A percentile compares a stretch with the other conserved stretches of the same genome.
Evolutionary conservation across 768 basidiomycete species (phyloP).

Genomic region (Lactifluus piperatus): DNA sequence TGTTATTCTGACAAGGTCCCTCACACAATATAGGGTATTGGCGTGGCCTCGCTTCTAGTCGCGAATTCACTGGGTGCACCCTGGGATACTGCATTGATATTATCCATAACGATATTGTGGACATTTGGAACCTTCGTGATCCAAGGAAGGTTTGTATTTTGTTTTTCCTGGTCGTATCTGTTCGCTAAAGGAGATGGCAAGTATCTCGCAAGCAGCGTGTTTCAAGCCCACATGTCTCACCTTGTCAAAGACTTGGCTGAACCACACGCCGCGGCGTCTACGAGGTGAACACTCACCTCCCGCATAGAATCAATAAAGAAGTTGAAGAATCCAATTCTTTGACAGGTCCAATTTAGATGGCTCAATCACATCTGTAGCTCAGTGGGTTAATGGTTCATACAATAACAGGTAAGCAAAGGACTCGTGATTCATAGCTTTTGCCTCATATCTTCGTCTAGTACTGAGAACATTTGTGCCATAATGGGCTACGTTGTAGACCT

Average conservation of each 20-base stretch:
- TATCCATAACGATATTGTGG: conserved; percentile 1
- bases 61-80: background rate
- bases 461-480: background rate
- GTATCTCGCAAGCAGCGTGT: background rate
- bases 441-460: background rate
- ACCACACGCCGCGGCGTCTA: background rate
- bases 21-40: conserved; percentile 3
- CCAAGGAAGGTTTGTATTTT: background rate
- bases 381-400: too few relatives aligned
- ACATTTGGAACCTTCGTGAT: background rate
- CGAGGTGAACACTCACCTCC: background rate
- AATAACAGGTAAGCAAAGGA: too few relatives aligned
- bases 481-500: conserved; percentile 9
- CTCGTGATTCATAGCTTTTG: background rate
- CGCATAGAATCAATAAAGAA: background rate
- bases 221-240: background rate
- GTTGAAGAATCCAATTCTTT: background rate
- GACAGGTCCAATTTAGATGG: background rate
- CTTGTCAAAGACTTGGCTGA: conserved; percentile 3
- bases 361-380: too few relatives aligned
- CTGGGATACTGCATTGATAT: background rate
- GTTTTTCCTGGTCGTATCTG: background rate
- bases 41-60: conserved; percentile 4
- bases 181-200: background rate
- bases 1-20: background rate